These are phyloP conservation scores for Cryptococcus depauperatus DNA, from an alignment of 1,284 basidiomycete species.

Conservation along the genomic window DNA sequence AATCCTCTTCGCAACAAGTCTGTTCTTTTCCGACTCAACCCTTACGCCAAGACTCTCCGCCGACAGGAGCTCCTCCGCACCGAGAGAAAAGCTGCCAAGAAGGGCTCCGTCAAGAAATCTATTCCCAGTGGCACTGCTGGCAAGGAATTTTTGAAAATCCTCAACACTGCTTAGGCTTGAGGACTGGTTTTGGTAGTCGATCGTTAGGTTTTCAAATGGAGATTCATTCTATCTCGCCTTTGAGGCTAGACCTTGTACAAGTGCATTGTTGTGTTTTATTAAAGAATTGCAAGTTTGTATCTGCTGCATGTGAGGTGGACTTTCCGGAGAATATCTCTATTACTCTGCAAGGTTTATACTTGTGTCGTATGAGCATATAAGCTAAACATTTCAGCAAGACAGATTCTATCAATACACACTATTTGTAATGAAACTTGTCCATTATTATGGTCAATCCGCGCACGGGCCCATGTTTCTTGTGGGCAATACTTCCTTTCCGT, in stretches of 20 bases:
- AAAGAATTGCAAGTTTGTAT: too few relatives aligned
- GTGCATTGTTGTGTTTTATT: too few relatives aligned
- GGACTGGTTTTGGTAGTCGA: constrained; percentile 6
- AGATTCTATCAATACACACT: too few relatives aligned
- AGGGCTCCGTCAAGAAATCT: constrained; percentile 45
- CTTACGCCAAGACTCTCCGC: constrained; percentile 91
- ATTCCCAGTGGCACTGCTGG: constrained; percentile 55
- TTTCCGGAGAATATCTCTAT: too few relatives aligned
- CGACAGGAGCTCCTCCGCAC: constrained; percentile 62
- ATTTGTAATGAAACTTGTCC: too few relatives aligned
- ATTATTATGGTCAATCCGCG: too few relatives aligned
- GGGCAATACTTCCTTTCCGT: too few relatives aligned
- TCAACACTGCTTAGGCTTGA: constrained; percentile 74
- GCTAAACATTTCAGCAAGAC: too few relatives aligned
- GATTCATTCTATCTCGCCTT: background rate
- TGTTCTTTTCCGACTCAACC: constrained; percentile 97
- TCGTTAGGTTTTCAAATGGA: constrained; percentile 7
- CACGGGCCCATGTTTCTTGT: too few relatives aligned
- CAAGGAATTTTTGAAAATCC: constrained; percentile 76
- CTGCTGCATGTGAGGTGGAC: too few relatives aligned
- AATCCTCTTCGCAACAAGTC: constrained; percentile 96
- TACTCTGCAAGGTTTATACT: too few relatives aligned
- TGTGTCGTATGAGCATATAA: too few relatives aligned
- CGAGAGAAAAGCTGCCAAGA: constrained; percentile 36
- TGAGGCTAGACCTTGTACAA: background rate